Evolutionary conservation across 306 rosid species (phyloP).

Genomic region (Argentina anserina): DNA sequence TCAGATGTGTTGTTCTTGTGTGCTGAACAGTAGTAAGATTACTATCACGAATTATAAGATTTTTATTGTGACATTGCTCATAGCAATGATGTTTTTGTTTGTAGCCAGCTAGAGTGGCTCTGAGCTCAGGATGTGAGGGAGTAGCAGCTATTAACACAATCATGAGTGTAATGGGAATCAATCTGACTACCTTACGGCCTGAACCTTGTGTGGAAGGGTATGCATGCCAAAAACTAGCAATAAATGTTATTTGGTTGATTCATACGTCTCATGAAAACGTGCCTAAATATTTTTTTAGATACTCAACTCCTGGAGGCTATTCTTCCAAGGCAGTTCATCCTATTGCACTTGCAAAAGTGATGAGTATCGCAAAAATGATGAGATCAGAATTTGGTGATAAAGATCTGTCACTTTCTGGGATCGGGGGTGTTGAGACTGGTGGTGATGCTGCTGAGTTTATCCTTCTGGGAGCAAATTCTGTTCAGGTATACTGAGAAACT

Average conservation of each 20-base stretch:
- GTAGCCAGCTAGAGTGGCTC: conserved; percentile 87
- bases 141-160: conserved; percentile 88
- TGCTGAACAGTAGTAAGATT: background rate
- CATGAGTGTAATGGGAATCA: conserved; percentile 99
- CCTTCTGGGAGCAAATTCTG: conserved; percentile 91
- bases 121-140: conserved; percentile 82
- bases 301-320: conserved; percentile 98
- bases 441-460: conserved; percentile 93
- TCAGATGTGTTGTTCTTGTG: background rate
- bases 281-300: conserved; percentile 40
- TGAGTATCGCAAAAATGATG: conserved; percentile 91
- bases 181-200: conserved; percentile 75
- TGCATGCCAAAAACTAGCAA: conserved; percentile 29
- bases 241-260: conserved; percentile 13
- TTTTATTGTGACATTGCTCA: background rate
- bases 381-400: conserved; percentile 62
- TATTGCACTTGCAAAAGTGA: conserved; percentile 92
- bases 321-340: conserved; percentile 97
- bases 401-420: conserved; percentile 71
- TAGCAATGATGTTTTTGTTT: conserved; percentile 19
- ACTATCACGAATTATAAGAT: background rate
- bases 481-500: conserved; percentile 56
- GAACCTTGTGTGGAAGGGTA: conserved; percentile 99
- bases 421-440: conserved; percentile 95
- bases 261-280: conserved; percentile 17